Evolutionary conservation across 176 grass and related monocot genomes (phyloP).

Genomic region (Neostapfia colusana): DNA sequence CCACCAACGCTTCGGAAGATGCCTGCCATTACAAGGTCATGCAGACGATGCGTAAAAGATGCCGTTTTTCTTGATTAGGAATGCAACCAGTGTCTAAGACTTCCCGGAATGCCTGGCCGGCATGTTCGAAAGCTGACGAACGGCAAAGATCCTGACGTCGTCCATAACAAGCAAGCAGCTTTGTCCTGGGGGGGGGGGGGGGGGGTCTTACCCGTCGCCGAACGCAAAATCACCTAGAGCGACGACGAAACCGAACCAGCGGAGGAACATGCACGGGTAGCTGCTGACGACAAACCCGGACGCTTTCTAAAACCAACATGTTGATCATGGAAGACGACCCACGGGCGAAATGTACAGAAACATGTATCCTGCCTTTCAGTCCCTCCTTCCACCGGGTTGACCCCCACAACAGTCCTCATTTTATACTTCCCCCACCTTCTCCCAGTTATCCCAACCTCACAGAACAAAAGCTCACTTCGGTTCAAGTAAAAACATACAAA

Average conservation of each 20-base stretch:
- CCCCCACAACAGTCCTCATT: conserved; percentile 45
- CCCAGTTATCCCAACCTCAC: conserved; percentile 44
- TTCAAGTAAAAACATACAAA: conserved; percentile 52
- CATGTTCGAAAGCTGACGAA: background rate
- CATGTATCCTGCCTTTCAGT: conserved; percentile 42
- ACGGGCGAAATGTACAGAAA: conserved; percentile 67
- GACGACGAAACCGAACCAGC: conserved; percentile 30
- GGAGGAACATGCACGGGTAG: conserved; percentile 33
- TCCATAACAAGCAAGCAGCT: background rate
- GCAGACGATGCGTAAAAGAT: conserved; percentile 10
- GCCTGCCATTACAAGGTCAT: background rate
- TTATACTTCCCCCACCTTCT: conserved; percentile 25
- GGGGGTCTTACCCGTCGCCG: conserved; percentile 11
- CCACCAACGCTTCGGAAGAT: background rate
- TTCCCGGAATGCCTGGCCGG: no score
- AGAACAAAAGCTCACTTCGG: conserved; percentile 53
- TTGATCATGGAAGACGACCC: conserved; percentile 26
- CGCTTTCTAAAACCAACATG: conserved; percentile 30
- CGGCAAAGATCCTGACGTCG: background rate
- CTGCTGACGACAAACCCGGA: conserved; percentile 23
- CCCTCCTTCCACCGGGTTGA: background rate
- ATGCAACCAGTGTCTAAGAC: background rate
- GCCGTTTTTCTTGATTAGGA: conserved; percentile 6
- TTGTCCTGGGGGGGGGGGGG: no score
- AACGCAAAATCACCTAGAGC: conserved; percentile 5